A percentile compares a stretch with the other conserved stretches of the same genome.
Evolutionary conservation across 2,329 filamentous ascomycete genomes (phyloP).

Genomic region (Harringtonia lauricola): DNA sequence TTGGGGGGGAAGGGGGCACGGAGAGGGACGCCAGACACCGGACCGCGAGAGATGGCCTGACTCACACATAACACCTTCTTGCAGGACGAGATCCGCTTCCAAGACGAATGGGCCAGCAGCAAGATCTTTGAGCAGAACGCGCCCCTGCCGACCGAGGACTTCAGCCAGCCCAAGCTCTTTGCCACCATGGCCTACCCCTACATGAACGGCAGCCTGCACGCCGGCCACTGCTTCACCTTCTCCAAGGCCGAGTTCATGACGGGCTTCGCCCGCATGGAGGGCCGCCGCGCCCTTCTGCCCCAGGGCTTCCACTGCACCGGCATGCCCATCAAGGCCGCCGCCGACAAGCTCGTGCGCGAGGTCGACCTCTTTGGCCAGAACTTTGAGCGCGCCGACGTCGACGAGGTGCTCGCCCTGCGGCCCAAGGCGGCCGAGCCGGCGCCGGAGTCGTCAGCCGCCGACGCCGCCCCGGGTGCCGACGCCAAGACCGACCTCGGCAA

Average conservation of each 20-base stretch:
- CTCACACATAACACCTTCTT: neutral
- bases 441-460: conserved; percentile 39
- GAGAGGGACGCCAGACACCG: no score
- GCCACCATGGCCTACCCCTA: conserved; percentile 43
- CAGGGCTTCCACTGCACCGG: conserved; percentile 94
- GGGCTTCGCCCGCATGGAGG: conserved; percentile 81
- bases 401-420: conserved; percentile 36
- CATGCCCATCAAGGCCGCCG: conserved; percentile 96
- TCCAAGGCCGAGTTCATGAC: conserved; percentile 89
- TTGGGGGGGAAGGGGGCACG: neutral
- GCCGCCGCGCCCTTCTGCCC: conserved; percentile 77
- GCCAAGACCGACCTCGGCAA: conserved; percentile 78
- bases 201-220: conserved; percentile 17
- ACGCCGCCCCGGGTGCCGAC: conserved; percentile 23
- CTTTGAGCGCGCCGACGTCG: conserved; percentile 52
- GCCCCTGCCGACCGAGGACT: conserved; percentile 61
- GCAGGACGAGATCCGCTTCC: conserved; percentile 72
- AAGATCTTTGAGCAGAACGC: conserved; percentile 79
- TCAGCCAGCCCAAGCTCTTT: conserved; percentile 84
- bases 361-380: conserved; percentile 79
- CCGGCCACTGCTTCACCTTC: conserved; percentile 84
- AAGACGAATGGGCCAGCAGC: conserved; percentile 68
- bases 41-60: no score
- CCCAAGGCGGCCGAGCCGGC: conserved; percentile 71
- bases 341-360: conserved; percentile 83